phyloP scores from a whole-genome alignment of 192 early-diverging fungal species.

The Entomortierella lignicola region DNA sequence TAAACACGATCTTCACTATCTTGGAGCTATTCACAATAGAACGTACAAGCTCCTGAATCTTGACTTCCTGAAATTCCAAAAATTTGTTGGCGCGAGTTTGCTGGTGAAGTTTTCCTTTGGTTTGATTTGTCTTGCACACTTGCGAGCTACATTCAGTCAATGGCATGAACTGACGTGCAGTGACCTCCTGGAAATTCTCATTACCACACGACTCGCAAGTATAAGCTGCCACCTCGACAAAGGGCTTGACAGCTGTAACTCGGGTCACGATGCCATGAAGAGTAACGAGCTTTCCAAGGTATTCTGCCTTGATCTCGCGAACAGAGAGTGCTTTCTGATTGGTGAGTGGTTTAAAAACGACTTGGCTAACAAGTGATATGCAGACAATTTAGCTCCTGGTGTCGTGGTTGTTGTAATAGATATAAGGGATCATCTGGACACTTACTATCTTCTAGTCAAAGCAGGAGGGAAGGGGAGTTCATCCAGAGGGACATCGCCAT shows the following conservation, averaged over 20 bases:
- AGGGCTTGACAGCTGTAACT: constrained; percentile 93
- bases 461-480: constrained; percentile 75
- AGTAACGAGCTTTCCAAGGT: constrained; percentile 88
- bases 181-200: constrained; percentile 96
- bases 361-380: constrained; percentile 60
- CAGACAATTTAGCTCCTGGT: neutral
- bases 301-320: constrained; percentile 83
- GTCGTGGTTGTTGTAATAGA: neutral
- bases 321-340: constrained; percentile 76
- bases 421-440: neutral
- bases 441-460: constrained; percentile 90
- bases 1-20: neutral
- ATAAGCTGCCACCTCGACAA: constrained; percentile 88
- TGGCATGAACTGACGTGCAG: constrained; percentile 78
- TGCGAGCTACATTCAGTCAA: constrained; percentile 83
- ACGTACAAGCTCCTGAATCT: constrained; percentile 91
- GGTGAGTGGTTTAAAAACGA: constrained; percentile 84
- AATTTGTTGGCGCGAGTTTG: constrained; percentile 95
- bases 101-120: constrained; percentile 86
- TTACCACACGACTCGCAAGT: constrained; percentile 94
- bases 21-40: neutral
- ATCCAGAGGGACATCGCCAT: constrained; percentile 50
- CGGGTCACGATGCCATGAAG: constrained; percentile 94
- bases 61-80: constrained; percentile 95
- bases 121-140: constrained; percentile 83